Base-by-base conservation (phyloP, 1,284 basidiomycete species). In the Microbotryomycetes sp. region DNA sequence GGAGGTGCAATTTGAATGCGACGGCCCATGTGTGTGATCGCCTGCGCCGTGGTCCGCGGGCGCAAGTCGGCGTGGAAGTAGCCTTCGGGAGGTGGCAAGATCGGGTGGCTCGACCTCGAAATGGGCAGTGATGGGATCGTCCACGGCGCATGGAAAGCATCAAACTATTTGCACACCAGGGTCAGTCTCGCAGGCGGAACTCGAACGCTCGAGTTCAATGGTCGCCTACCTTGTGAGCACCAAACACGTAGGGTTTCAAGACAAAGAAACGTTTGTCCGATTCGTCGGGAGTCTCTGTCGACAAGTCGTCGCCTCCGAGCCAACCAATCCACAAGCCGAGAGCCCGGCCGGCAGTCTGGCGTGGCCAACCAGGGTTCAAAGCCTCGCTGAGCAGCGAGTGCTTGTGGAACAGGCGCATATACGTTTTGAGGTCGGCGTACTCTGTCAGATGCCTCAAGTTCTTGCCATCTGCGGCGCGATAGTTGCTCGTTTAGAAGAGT, bases 181-280 rank as follows among this genome's bases (percentile, higher is more conserved):
- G 23, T 50, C 26, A 55, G 30, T 18, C 48, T 18, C 21, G 35
- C 18, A 9, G 18, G 35, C 35, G 9, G 35, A 41, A 18, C 18
- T 11, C 35, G 9, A 41, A 18, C 35, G 9, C 9, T 15, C 21
- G 9, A 50, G 18, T 41, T 18, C 11, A 11, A 9, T 11, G 35
- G 35, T 41, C 24, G 24, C 73, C 46, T 41, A 78, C 77, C 69
- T 78, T 77, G 70, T 79, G 78, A 0, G 79, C 77, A 0, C 79
- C 80, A 67, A 81, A 81, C 21, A 81, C 80, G 56, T 79, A 80
- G 1, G 79, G 78, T 46, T 79, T 75, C 5, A 81, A 72, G 24
- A 80, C 75, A 60, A 79, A 81, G 59, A 80, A 75, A 66, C 77
- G 77, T 62, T 80, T 76, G 57, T 79, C 78, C n/a, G 78, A 73